A percentile compares a stretch with the other conserved stretches of the same genome.
These are phyloP conservation scores for Phytophthora agathidicida DNA, from an alignment of 352 stramenopile genomes.

Conservation along the genomic window DNA sequence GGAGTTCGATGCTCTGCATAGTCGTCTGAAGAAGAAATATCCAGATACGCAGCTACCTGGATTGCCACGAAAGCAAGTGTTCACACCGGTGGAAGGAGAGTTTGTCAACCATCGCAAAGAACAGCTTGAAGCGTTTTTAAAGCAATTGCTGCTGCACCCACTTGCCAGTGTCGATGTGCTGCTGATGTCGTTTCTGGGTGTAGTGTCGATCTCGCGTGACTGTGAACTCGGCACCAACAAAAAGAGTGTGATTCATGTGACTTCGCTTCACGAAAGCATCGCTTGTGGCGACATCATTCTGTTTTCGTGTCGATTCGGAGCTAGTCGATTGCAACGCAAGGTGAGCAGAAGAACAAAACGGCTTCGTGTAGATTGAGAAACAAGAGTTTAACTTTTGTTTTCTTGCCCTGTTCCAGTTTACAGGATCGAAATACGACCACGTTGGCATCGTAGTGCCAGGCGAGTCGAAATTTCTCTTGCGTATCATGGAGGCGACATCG, in stretches of 20 bases:
- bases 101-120: conserved; percentile 67
- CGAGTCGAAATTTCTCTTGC: conserved; percentile 57
- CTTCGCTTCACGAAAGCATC: conserved; percentile 73
- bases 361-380: not conserved
- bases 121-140: conserved; percentile 75
- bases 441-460: conserved; percentile 82
- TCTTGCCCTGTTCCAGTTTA: conserved; percentile 48
- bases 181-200: conserved; percentile 77
- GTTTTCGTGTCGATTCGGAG: conserved; percentile 82
- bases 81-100: conserved; percentile 65
- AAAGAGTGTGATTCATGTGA: conserved; percentile 77
- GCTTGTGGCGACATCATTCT: conserved; percentile 79
- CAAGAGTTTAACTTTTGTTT: not conserved
- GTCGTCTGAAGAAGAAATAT: conserved; percentile 51
- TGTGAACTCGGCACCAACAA: conserved; percentile 61
- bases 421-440: conserved; percentile 80
- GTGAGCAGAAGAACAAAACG: conserved; percentile 24
- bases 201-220: conserved; percentile 73
- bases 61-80: conserved; percentile 69
- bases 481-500: conserved; percentile 80
- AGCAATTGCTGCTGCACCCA: conserved; percentile 53
- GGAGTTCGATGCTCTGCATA: conserved; percentile 57
- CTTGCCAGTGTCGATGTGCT: conserved; percentile 64
- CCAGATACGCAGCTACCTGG: conserved; percentile 36
- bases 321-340: conserved; percentile 81